Evolutionary conservation across 2,329 filamentous ascomycete species (phyloP).

Genomic region (Aureobasidium sp.): DNA sequence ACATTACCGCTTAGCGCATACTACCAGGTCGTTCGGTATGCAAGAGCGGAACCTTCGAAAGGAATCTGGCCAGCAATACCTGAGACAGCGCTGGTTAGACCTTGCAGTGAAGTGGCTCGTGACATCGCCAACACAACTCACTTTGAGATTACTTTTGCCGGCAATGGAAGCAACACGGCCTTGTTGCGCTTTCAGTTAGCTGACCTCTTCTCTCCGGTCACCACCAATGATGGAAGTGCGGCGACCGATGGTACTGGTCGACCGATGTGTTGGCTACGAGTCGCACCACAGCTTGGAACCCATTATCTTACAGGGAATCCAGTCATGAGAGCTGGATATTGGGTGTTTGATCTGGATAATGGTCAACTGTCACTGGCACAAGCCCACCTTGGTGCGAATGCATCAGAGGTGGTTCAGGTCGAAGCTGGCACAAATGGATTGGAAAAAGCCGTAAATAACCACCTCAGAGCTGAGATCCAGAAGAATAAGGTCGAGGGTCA

Average conservation of each 20-base stretch:
- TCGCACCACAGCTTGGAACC: neutral
- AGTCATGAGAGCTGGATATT: conserved; percentile 29
- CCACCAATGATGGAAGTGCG: neutral
- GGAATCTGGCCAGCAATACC: neutral
- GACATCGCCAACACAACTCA: neutral
- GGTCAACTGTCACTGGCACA: conserved; percentile 29
- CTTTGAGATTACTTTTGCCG: neutral
- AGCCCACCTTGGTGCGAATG: conserved; percentile 15
- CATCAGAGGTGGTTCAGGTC: neutral
- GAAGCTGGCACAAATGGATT: neutral
- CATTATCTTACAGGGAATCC: conserved; percentile 23
- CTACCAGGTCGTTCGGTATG: conserved; percentile 17
- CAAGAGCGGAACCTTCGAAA: neutral
- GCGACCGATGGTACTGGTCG: neutral
- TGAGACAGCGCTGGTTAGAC: neutral
- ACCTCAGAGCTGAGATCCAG: neutral
- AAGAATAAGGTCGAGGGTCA: neutral
- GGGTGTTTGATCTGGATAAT: conserved; percentile 31
- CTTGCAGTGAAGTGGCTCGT: conserved; percentile 1
- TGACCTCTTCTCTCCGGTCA: neutral
- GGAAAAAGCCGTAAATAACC: neutral
- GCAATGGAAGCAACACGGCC: neutral
- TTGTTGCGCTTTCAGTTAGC: neutral
- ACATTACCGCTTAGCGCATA: conserved; percentile 21
- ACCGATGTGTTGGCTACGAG: neutral